Conservation (phyloP, 257 asterid genomes). For the Rubia yunnanensis region DNA sequence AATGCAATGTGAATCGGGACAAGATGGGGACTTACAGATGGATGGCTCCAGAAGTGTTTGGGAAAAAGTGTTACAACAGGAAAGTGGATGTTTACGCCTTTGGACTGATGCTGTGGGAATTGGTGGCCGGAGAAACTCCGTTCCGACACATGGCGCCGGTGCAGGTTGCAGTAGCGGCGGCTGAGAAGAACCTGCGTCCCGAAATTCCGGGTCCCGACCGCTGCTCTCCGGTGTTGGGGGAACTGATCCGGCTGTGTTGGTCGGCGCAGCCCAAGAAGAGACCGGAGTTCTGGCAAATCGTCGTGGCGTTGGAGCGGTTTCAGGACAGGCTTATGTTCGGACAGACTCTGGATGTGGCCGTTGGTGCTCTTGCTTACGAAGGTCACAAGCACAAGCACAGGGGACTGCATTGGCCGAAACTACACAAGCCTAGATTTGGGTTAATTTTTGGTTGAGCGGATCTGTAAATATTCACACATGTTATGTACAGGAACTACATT, state of each 20-base stretch:
- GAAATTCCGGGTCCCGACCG: constrained; percentile 40
- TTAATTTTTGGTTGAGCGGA: background rate
- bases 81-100: constrained; percentile 85
- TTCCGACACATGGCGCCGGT: constrained; percentile 79
- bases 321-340: constrained; percentile 18
- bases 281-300: constrained; percentile 90
- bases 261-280: constrained; percentile 71
- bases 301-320: constrained; percentile 71
- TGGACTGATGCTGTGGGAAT: constrained; percentile 83
- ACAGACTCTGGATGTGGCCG: background rate
- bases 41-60: constrained; percentile 97
- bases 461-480: background rate
- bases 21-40: constrained; percentile 81
- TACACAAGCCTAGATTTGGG: background rate
- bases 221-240: constrained; percentile 68
- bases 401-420: background rate
- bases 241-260: constrained; percentile 86
- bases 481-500: background rate
- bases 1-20: constrained; percentile 48
- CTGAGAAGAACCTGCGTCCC: constrained; percentile 76
- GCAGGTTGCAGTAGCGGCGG: constrained; percentile 78
- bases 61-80: constrained; percentile 52
- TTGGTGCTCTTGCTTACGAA: background rate
- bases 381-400: background rate
- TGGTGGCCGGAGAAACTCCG: constrained; percentile 66